These are phyloP conservation scores for Wickerhamiella cacticola DNA, from an alignment of 805 yeast genomes.

Conservation along the genomic window DNA sequence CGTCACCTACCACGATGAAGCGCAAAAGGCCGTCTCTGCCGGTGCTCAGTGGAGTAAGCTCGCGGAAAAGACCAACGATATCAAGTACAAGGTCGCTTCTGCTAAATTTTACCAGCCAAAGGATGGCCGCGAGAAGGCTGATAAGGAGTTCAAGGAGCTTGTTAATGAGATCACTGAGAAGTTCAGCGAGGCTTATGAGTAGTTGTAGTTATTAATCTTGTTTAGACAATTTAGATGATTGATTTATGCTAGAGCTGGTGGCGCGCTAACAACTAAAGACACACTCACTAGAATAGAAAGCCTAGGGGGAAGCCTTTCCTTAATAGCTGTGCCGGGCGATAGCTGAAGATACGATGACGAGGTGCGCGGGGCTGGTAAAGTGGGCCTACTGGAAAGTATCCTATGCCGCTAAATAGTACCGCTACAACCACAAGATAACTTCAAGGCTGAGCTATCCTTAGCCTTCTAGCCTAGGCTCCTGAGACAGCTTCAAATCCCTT, in stretches of 20 bases:
- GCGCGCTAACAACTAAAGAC: neutral
- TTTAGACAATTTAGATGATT: slow-evolving; percentile 1
- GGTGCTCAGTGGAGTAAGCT: slow-evolving; percentile 94
- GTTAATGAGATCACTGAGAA: slow-evolving; percentile 68
- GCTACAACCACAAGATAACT: too few species aligned
- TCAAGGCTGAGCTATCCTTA: too few species aligned
- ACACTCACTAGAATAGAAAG: too few species aligned
- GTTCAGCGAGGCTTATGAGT: slow-evolving; percentile 93
- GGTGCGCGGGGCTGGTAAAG: too few species aligned
- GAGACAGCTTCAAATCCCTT: too few species aligned
- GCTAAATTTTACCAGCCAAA: slow-evolving; percentile 95
- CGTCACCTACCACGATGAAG: slow-evolving; percentile 85
- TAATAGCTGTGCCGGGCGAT: too few species aligned
- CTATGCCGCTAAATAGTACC: too few species aligned
- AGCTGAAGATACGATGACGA: too few species aligned
- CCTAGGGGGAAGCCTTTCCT: too few species aligned
- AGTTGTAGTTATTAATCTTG: slow-evolving; percentile 20
- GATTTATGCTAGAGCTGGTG: neutral
- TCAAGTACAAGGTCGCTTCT: slow-evolving; percentile 85
- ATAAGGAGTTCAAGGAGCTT: slow-evolving; percentile 65
- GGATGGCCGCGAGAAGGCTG: slow-evolving; percentile 70
- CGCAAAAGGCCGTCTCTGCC: slow-evolving; percentile 88
- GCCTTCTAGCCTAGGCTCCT: too few species aligned
- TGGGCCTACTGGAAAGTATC: too few species aligned
- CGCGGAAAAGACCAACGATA: slow-evolving; percentile 77